phyloP scores from a whole-genome alignment of 176 grass and related monocot genomes.

The Calamus simplicifolius region DNA sequence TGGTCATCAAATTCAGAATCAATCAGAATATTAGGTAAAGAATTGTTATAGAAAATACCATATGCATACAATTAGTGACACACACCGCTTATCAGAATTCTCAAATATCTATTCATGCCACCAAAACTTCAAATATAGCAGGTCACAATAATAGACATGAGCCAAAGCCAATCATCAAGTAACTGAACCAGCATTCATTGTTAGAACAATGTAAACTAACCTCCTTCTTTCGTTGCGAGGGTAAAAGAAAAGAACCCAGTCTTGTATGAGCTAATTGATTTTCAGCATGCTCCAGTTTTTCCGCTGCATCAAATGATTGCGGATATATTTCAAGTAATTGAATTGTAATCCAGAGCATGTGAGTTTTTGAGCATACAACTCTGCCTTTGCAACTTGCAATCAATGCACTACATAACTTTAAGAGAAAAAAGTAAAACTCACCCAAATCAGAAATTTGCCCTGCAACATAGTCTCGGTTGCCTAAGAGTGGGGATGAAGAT shows the following conservation, averaged over 20 bases:
- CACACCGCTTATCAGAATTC: no score
- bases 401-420: background rate
- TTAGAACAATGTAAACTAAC: slow-evolving; percentile 20
- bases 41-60: no score
- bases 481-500: slow-evolving; percentile 90
- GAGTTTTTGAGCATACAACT: no score
- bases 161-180: background rate
- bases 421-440: slow-evolving; percentile 8
- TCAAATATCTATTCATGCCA: no score
- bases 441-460: slow-evolving; percentile 98
- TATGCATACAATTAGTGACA: no score
- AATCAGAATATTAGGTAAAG: no score
- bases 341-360: background rate
- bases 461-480: slow-evolving; percentile 94
- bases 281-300: slow-evolving; percentile 97
- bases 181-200: background rate
- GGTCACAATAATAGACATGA: no score
- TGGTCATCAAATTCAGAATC: no score
- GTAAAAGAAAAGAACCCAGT: slow-evolving; percentile 61
- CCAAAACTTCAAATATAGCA: no score
- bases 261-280: slow-evolving; percentile 79
- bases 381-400: no score
- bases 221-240: slow-evolving; percentile 94
- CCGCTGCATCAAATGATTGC: slow-evolving; percentile 40
- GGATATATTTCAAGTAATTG: slow-evolving; percentile 1